Conservation (phyloP, 1,139 yeast species). For the Magnusiomyces tetraspermus region DNA sequence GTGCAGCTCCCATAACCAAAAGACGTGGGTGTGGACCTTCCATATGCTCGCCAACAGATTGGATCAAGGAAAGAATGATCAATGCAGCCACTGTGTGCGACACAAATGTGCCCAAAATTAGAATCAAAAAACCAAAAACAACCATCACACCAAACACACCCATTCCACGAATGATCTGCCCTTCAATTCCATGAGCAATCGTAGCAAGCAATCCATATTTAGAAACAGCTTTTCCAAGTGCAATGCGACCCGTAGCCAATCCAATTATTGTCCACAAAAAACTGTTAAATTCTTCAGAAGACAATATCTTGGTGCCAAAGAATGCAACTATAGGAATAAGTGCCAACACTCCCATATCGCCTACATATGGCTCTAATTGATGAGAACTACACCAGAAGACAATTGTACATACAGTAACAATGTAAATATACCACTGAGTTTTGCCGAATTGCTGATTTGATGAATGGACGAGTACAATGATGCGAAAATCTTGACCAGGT, state of each 20-base stretch:
- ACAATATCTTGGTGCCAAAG: slow-evolving; percentile 78
- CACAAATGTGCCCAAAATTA: slow-evolving; percentile 84
- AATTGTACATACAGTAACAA: slow-evolving; percentile 62
- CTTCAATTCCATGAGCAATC: slow-evolving; percentile 61
- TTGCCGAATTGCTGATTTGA: slow-evolving; percentile 56
- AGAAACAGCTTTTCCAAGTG: slow-evolving; percentile 84
- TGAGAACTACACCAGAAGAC: slow-evolving; percentile 78
- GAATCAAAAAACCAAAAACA: slow-evolving; percentile 67
- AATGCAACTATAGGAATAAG: slow-evolving; percentile 72
- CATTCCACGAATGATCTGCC: slow-evolving; percentile 44
- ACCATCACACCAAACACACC: slow-evolving; percentile 60
- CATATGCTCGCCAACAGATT: slow-evolving; percentile 71
- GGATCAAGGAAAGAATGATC: slow-evolving; percentile 78
- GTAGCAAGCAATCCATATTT: slow-evolving; percentile 78
- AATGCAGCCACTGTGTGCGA: slow-evolving; percentile 94
- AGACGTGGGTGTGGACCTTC: slow-evolving; percentile 59
- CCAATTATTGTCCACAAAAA: slow-evolving; percentile 91
- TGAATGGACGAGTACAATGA: slow-evolving; percentile 51
- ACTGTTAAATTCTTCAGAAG: slow-evolving; percentile 81
- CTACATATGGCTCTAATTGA: slow-evolving; percentile 58
- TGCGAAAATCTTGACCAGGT: slow-evolving; percentile 37
- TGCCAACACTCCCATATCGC: slow-evolving; percentile 86
- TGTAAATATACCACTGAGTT: slow-evolving; percentile 62
- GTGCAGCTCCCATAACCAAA: slow-evolving; percentile 73
- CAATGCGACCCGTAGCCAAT: slow-evolving; percentile 94